A percentile compares a stretch with the other conserved stretches of the same genome.
Evolutionary conservation across 179 eudicot species (phyloP).

Genomic region (Vitellaria paradoxa): DNA sequence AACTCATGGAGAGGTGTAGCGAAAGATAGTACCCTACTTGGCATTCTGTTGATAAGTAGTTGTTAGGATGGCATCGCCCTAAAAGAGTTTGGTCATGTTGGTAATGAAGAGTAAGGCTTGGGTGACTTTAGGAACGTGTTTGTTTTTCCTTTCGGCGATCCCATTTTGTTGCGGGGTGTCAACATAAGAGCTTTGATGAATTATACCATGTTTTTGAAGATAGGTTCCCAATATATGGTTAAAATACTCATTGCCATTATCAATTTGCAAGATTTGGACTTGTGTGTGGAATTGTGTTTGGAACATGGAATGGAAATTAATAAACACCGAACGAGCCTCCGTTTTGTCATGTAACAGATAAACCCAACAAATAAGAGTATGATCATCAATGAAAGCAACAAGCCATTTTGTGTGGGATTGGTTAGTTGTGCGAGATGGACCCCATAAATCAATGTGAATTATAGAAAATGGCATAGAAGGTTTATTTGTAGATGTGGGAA

Average conservation of each 20-base stretch:
- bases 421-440: neutral
- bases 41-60: conserved; percentile 10
- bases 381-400: conserved; percentile 12
- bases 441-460: too few species aligned
- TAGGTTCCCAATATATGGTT: neutral
- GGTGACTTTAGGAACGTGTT: neutral
- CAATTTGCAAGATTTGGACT: too few species aligned
- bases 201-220: neutral
- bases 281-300: too few species aligned
- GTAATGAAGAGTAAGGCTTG: neutral
- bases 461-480: too few species aligned
- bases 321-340: neutral
- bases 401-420: too few species aligned
- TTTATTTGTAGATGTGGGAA: neutral
- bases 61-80: neutral
- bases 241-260: conserved; percentile 7
- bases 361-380: neutral
- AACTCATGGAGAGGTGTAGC: neutral
- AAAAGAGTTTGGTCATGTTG: conserved; percentile 6
- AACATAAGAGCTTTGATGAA: neutral
- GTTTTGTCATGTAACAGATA: too few species aligned
- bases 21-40: neutral
- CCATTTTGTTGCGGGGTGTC: conserved; percentile 13
- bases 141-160: neutral
- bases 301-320: neutral